Percentiles rank a stretch among this genome's conserved stretches.
Conservation (phyloP, 2,329 filamentous ascomycete genomes). For the Stagonosporopsis vannaccii region DNA sequence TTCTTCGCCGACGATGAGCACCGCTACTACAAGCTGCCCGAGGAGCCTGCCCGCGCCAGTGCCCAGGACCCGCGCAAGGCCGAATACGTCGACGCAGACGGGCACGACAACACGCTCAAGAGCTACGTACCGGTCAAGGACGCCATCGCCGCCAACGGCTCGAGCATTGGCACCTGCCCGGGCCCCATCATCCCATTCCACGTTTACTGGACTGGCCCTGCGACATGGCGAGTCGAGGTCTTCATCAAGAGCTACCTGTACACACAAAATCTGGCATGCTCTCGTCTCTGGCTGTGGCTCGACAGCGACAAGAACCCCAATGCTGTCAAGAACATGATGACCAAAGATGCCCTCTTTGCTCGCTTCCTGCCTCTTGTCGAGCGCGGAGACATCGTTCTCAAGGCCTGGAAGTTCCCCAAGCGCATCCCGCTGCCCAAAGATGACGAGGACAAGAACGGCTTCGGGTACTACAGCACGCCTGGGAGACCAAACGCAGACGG, state of each 20-base stretch:
- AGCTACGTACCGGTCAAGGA: conserved; percentile 50
- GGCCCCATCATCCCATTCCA: conserved; percentile 65
- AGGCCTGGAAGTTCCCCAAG: conserved; percentile 62
- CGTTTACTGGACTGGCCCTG: conserved; percentile 64
- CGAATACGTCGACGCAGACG: conserved; percentile 54
- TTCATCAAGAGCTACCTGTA: conserved; percentile 66
- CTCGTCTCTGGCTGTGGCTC: conserved; percentile 62
- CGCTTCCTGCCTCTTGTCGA: conserved; percentile 63
- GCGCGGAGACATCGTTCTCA: conserved; percentile 60
- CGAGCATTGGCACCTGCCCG: conserved; percentile 58
- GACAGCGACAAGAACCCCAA: conserved; percentile 61
- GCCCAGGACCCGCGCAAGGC: conserved; percentile 52
- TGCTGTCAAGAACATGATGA: conserved; percentile 60
- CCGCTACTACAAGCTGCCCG: conserved; percentile 60
- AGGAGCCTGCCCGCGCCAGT: conserved; percentile 49
- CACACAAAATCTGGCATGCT: conserved; percentile 64
- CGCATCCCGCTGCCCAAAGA: conserved; percentile 60
- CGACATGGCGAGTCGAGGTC: conserved; percentile 64
- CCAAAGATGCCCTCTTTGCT: conserved; percentile 59
- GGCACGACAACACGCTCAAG: conserved; percentile 49
- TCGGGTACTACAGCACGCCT: conserved; percentile 58
- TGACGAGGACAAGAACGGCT: conserved; percentile 57
- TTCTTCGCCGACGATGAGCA: conserved; percentile 59
- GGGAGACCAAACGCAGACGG: conserved; percentile 54
- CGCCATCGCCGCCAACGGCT: conserved; percentile 48